Percentiles rank a stretch among this genome's conserved stretches.
Evolutionary conservation across 495 filamentous ascomycete genomes (phyloP).

Genomic region (Penicillium paxilli): DNA sequence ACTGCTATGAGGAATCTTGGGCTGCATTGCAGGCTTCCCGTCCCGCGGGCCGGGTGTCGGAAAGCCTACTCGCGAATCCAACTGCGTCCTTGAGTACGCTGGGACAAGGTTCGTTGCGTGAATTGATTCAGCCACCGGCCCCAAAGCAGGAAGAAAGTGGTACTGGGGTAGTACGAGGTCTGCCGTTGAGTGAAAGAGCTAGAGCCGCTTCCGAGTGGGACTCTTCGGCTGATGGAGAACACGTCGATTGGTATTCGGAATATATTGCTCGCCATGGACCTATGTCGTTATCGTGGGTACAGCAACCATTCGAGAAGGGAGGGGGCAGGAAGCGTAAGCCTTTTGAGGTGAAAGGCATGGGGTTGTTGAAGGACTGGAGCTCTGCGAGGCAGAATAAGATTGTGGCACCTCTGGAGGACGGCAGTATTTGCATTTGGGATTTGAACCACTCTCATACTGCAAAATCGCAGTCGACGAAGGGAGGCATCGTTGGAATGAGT

Average conservation of each 20-base stretch:
- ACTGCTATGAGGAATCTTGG: conserved; percentile 71
- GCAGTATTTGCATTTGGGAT: conserved; percentile 84
- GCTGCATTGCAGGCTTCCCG: conserved; percentile 40
- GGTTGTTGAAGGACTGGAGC: conserved; percentile 55
- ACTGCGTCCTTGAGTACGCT: conserved; percentile 34
- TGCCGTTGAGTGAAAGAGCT: conserved; percentile 39
- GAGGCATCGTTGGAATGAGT: conserved; percentile 65
- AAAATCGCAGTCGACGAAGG: conserved; percentile 46
- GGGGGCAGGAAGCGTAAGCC: conserved; percentile 42
- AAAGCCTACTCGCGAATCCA: conserved; percentile 28
- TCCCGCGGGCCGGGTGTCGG: conserved; percentile 25
- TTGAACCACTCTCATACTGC: conserved; percentile 58
- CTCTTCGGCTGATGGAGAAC: conserved; percentile 61
- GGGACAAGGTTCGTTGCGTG: conserved; percentile 35
- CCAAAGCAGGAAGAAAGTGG: conserved; percentile 6
- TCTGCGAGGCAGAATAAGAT: conserved; percentile 54
- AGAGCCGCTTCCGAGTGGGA: conserved; percentile 78
- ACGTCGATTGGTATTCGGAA: conserved; percentile 81
- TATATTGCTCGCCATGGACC: conserved; percentile 82
- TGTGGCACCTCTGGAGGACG: conserved; percentile 80
- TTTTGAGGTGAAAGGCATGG: conserved; percentile 61
- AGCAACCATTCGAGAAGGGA: conserved; percentile 48
- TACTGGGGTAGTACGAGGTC: conserved; percentile 11
- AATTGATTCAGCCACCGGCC: conserved; percentile 37
- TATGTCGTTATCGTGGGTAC: conserved; percentile 72